phyloP scores from a whole-genome alignment of 140 eudicot species.

The Erigeron philadelphicus region DNA sequence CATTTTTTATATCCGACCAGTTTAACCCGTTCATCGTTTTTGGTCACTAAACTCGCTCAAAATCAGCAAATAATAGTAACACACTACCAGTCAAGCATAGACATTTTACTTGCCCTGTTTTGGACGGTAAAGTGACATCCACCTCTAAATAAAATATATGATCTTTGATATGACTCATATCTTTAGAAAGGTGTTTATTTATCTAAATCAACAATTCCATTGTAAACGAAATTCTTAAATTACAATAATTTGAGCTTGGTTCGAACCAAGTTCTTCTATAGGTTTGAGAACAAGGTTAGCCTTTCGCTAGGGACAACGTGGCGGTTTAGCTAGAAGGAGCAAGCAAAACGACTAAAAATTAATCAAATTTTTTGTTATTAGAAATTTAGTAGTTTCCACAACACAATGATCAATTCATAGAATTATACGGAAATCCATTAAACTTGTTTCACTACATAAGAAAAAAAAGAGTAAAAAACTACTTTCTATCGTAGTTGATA shows the following conservation, averaged over 20 bases:
- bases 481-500: conserved; percentile 21
- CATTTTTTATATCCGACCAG: too few relatives aligned
- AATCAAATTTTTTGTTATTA: background rate
- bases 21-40: too few relatives aligned
- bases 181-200: too few relatives aligned
- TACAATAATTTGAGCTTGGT: background rate
- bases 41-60: too few relatives aligned
- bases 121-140: conserved; percentile 3
- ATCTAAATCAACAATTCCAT: too few relatives aligned
- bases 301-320: background rate
- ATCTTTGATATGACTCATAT: background rate
- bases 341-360: too few relatives aligned
- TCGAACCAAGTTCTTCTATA: background rate
- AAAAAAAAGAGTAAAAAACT: background rate
- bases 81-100: background rate
- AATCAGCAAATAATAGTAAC: too few relatives aligned
- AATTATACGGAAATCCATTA: background rate
- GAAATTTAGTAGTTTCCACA: background rate
- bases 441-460: conserved; percentile 10
- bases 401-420: conserved; percentile 2
- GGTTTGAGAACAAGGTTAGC: background rate
- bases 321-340: too few relatives aligned
- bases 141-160: background rate
- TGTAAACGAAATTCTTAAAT: too few relatives aligned
- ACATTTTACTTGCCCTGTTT: background rate